phyloP scores from a whole-genome alignment of 2,329 filamentous ascomycete species.

The Colletotrichum filicis region DNA sequence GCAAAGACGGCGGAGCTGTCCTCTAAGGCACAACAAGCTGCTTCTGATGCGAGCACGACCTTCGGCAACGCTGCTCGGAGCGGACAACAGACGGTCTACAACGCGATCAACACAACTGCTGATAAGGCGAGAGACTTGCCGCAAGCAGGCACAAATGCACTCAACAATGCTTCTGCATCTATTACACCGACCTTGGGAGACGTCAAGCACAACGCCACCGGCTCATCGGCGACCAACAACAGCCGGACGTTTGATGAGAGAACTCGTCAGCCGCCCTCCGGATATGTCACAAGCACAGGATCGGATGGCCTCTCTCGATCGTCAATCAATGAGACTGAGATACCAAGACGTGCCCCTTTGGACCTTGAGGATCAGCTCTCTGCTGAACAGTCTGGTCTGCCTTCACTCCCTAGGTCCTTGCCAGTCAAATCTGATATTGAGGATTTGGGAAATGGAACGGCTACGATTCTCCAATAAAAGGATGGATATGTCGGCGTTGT shows the following conservation, averaged over 20 bases:
- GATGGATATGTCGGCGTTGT: too few species aligned
- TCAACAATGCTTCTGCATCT: background rate
- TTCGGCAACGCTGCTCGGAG: background rate
- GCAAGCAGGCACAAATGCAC: background rate
- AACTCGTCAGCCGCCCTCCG: background rate
- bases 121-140: background rate
- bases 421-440: too few species aligned
- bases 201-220: background rate
- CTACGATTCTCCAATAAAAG: too few species aligned
- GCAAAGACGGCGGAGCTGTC: conserved; percentile 4
- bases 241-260: background rate
- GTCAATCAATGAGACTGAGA: too few species aligned
- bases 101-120: background rate
- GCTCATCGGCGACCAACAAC: background rate
- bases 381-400: too few species aligned
- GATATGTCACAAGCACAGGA: background rate
- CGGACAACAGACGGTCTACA: background rate
- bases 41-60: background rate
- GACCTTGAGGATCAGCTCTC: too few species aligned
- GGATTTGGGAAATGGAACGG: too few species aligned
- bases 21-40: background rate
- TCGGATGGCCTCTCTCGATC: too few species aligned
- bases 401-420: too few species aligned
- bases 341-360: too few species aligned
- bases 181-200: background rate